Evolutionary conservation across 352 stramenopile genomes (phyloP).

Genomic region (Phytopythium ostracodes): DNA sequence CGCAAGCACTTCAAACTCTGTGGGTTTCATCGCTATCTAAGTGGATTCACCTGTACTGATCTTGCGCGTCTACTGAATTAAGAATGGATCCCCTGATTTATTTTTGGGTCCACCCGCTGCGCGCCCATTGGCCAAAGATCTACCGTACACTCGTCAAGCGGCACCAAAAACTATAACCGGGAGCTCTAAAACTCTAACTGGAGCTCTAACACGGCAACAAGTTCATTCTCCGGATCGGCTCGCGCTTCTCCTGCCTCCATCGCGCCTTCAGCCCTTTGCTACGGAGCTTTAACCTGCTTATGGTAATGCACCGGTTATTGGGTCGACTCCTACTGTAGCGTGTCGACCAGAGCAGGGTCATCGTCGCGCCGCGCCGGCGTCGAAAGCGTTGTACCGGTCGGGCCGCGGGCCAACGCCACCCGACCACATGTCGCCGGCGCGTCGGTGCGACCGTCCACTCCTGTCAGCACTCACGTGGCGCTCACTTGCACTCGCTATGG

Average conservation of each 20-base stretch:
- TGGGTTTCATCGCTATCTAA: neutral
- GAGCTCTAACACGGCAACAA: too few relatives aligned
- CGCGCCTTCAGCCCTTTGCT: too few relatives aligned
- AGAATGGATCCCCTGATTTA: neutral
- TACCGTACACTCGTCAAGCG: too few relatives aligned
- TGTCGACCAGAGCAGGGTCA: neutral
- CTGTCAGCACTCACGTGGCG: neutral
- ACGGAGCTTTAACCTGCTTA: too few relatives aligned
- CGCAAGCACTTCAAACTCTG: neutral
- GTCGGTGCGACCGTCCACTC: neutral
- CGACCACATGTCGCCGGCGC: too few relatives aligned
- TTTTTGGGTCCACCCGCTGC: neutral
- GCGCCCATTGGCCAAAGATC: neutral
- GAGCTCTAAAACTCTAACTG: too few relatives aligned
- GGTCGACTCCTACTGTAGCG: too few relatives aligned
- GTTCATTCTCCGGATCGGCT: too few relatives aligned
- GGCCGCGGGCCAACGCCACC: too few relatives aligned
- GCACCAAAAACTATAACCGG: too few relatives aligned
- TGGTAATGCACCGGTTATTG: too few relatives aligned
- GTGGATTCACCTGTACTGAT: slow-evolving; percentile 5
- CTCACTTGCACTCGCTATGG: neutral
- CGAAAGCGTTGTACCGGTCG: neutral
- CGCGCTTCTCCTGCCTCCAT: too few relatives aligned
- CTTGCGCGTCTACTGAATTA: neutral
- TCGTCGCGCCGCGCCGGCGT: neutral